Evolutionary conservation across 805 yeast genomes (phyloP).

Genomic region (Ogataea methylovora): DNA sequence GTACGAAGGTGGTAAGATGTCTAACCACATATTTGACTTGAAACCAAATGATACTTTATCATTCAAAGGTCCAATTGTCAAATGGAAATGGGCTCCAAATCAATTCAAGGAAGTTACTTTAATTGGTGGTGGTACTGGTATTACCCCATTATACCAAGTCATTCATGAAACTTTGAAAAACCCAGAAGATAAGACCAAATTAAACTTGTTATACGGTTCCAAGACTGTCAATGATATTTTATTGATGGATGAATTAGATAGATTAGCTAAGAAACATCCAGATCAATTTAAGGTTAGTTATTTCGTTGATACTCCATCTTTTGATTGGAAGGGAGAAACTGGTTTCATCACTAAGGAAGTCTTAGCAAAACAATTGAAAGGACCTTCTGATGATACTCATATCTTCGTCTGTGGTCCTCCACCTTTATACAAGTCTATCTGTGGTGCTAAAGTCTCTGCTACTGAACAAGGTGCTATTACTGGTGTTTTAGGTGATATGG

Average conservation of each 20-base stretch:
- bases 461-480: slow-evolving; percentile 90
- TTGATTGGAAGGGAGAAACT: slow-evolving; percentile 43
- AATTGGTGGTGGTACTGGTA: slow-evolving; percentile 96
- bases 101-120: slow-evolving; percentile 71
- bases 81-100: slow-evolving; percentile 89
- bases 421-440: slow-evolving; percentile 75
- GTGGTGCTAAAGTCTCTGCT: slow-evolving; percentile 82
- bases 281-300: slow-evolving; percentile 73
- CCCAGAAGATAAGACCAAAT: slow-evolving; percentile 85
- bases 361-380: slow-evolving; percentile 52
- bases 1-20: slow-evolving; percentile 88
- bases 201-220: slow-evolving; percentile 75
- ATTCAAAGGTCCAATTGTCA: slow-evolving; percentile 89
- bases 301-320: slow-evolving; percentile 61
- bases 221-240: slow-evolving; percentile 73
- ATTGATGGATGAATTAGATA: slow-evolving; percentile 71
- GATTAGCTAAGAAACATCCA: slow-evolving; percentile 54
- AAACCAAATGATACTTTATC: slow-evolving; percentile 75
- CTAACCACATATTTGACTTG: slow-evolving; percentile 62
- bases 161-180: slow-evolving; percentile 66
- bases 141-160: slow-evolving; percentile 91
- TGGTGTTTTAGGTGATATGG: slow-evolving; percentile 84
- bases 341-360: slow-evolving; percentile 80
- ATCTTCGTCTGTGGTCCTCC: slow-evolving; percentile 96
- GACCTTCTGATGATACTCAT: slow-evolving; percentile 56